Base-by-base conservation (phyloP, 805 yeast species). In the Suhomyces xylopsoci region DNA sequence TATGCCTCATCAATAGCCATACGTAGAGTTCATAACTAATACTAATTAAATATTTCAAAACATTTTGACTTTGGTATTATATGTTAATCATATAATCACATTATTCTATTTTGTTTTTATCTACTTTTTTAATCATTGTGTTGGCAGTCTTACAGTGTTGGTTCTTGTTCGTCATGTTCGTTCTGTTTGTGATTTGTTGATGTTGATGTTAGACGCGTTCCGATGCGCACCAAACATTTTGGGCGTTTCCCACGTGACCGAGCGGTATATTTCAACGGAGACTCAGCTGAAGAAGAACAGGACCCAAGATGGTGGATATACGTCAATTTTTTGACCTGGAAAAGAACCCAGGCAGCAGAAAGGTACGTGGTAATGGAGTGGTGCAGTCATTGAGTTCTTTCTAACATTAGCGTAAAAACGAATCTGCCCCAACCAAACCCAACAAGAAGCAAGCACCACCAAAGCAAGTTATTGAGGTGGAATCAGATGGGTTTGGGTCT, bases 401-500 rank as follows among this genome's bases (percentile, higher is more conserved):
- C 36, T 32, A 32, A 32, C 36, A 1, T n/a, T 32, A 32, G 36
- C 36, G 36, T 3, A 32, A 32, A 32, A 15, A 32, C 3, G 36
- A 32, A 32, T 2, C 36, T 17, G 32, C 14, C 3, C 32, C 32
- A n/a, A n/a, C 32, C 32, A 25, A 24, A 7, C n/a, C 20, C n/a
- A 46, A 32, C 34, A 45, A 20, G 22, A 42, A 42, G 17, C 26
- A 12, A 14, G 28, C 19, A 8, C 26, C 17, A 12, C 26, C 15
- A 19, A 41, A 41, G 20, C 15, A 44, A 15, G 25, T 24, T 15
- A n/a, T n/a, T 50, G 6, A 58, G 57, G 52, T 53, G n/a, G 51
- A 49, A 19, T 49, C 54, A n/a, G 53, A 34, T 42, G 51, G 47
- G 32, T 50, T 46, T 26, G 51, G 47, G 15, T 48, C 53, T 22